phyloP scores from a whole-genome alignment of 495 filamentous ascomycete genomes.

The Monascus purpureus region DNA sequence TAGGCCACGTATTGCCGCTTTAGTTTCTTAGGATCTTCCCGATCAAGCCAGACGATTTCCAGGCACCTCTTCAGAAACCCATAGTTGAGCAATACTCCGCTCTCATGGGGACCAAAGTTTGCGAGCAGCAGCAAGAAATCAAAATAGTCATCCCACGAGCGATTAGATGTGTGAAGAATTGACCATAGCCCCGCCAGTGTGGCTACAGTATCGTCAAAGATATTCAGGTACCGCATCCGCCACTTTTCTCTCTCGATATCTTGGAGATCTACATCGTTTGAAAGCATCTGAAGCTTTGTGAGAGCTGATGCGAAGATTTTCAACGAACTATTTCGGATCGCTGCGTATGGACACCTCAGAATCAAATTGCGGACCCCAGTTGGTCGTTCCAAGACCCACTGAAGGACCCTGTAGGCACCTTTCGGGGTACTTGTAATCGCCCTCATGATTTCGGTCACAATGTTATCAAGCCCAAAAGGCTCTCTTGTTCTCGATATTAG shows the following conservation, averaged over 20 bases:
- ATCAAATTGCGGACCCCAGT: conserved; percentile 51
- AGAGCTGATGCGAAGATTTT: conserved; percentile 39
- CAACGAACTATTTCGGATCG: conserved; percentile 46
- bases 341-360: conserved; percentile 44
- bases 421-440: conserved; percentile 30
- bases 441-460: conserved; percentile 37
- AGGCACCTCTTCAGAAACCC: conserved; percentile 43
- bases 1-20: conserved; percentile 39
- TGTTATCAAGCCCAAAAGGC: conserved; percentile 42
- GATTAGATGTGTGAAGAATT: conserved; percentile 37
- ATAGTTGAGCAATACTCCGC: conserved; percentile 37
- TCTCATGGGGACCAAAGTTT: conserved; percentile 39
- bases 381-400: conserved; percentile 46
- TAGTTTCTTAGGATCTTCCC: conserved; percentile 34
- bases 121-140: conserved; percentile 48
- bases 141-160: conserved; percentile 75
- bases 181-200: conserved; percentile 39
- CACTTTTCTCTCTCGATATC: conserved; percentile 16
- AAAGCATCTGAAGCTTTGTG: conserved; percentile 33
- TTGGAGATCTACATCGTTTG: conserved; percentile 18
- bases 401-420: conserved; percentile 29
- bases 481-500: conserved; percentile 66
- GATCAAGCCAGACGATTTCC: conserved; percentile 49
- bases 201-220: conserved; percentile 42
- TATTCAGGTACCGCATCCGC: conserved; percentile 16